These are phyloP conservation scores for Solanum infundibuliforme DNA, from an alignment of 257 asterid species.

Conservation along the genomic window DNA sequence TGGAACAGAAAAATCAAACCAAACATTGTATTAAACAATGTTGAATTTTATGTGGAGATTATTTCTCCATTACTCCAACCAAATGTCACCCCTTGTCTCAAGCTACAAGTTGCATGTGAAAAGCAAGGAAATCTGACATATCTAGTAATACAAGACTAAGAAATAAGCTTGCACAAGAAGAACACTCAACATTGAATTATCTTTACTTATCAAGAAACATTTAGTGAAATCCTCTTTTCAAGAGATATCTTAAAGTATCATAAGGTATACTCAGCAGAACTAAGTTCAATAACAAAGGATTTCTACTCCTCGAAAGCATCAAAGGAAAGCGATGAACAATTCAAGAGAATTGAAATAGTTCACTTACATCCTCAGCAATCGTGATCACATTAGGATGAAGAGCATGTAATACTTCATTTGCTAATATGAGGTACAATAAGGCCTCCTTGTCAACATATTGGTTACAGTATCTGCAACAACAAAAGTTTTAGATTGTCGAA, in stretches of 20 bases:
- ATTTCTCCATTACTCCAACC: not conserved
- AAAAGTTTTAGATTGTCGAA: not conserved
- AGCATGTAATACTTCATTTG: constrained; percentile 74
- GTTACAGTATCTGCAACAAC: constrained; percentile 71
- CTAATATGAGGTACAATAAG: constrained; percentile 69
- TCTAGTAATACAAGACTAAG: not conserved
- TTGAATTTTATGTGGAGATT: not conserved
- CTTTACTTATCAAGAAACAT: not conserved
- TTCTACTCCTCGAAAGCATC: not conserved
- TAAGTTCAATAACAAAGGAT: not conserved
- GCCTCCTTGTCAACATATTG: constrained; percentile 96
- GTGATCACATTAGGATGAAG: constrained; percentile 88
- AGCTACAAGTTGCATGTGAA: not conserved
- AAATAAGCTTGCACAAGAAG: constrained; percentile 1
- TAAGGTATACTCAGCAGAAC: not conserved
- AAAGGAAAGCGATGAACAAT: not conserved
- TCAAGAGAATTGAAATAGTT: not conserved
- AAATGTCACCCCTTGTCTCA: not conserved
- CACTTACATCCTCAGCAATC: constrained; percentile 95
- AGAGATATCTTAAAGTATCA: constrained; percentile 1
- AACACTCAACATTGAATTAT: not conserved
- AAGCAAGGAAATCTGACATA: not conserved
- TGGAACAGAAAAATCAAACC: not conserved
- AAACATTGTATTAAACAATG: not conserved
- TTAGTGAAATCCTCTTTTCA: not conserved